Evolutionary conservation across 2,329 filamentous ascomycete species (phyloP), one percentile per base, ranked within the genome.

Genomic region (Cladorrhinum sp.): DNA sequence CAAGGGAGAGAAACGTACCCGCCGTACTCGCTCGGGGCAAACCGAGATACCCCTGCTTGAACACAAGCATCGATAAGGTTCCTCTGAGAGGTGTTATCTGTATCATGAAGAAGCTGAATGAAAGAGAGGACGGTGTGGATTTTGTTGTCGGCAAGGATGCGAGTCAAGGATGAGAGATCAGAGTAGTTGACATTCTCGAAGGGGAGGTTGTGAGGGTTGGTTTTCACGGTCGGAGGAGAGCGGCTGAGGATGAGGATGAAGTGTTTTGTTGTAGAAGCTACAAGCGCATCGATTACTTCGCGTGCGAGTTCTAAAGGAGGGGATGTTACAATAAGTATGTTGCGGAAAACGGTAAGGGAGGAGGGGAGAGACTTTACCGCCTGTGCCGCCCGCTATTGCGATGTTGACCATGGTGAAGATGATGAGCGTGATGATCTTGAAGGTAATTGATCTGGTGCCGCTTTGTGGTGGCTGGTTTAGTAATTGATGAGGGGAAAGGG

Each of bases 1-100:
- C 32, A 25, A 25, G 49, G 22, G 49, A 22, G 8, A 22, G 51
- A 58, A 25, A 64, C 62, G 53, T 16, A 56, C 59, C 58, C 68
- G 66, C 41, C 41, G 20, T 45, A 71, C 38, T 72, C 68, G 49
- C 67, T 70, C 6, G 69, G 70, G 1, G 68, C 70, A 49, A 68
- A 67, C 5, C 69, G 67, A 56, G 57, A 66, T 18, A 68, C 66
- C 6, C 64, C 65, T 1, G 65, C 65, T 20, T 62, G 27, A 18
- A 72, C 55, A 16, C 66, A 45, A 3, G 68, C 69, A 49, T 70
- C 65, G 32, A 72, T 68, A 13, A 71, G 62, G 6, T 62, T 60
- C 61, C 68, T 71, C 49, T 69, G 68, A 1, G 54, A 51, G 2
- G 9, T 50, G 29, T 62, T 64, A 8, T 53, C 64, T 8, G 52